Base-by-base conservation (phyloP, 495 filamentous ascomycete genomes). In the Penicillium salamii region DNA sequence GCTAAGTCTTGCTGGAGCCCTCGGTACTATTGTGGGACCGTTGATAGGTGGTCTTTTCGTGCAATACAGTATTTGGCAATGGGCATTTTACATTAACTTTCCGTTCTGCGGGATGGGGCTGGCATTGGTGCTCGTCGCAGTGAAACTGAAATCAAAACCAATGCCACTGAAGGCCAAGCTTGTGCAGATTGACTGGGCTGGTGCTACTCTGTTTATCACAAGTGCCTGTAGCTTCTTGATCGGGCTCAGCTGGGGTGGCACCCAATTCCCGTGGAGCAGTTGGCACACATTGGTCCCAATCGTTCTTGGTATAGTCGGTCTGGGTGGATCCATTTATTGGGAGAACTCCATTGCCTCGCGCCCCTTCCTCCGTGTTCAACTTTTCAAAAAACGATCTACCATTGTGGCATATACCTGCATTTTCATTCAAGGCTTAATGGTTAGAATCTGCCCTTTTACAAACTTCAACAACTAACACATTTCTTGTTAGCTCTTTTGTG, bases 211-310 rank as follows among this genome's bases (percentile, higher is more conserved):
- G 29, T 32, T 32, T 11, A 32, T 32, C 3, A 11, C 5, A 32
- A 32, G 29, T 32, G 29, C 12, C 7, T 32, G 5, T 3, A 32
- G 29, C 8, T 77, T 83, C 39, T 61, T 83, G 9, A 70, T 84
- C 5, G 78, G 77, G 0, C 63, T 83, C 13, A 78, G 76, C 0
- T 83, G 80, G 81, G 81, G 74, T 8, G 80, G 80, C 5, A 62
- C 70, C n/a, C 70, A 79, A 59, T 79, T 72, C 44, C 47, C 62
- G 6, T 82, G 78, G 80, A 42, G 54, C 7, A 72, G 63, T 42
- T 73, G 60, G 49, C 53, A 66, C 14, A 75, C 73, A 0, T 38
- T 84, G 6, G 65, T 72, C 0, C 78, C 80, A 9, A 52, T 84
- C 29, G 46, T 71, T 9, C 37, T 78, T 2, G 79, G 80, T 0